Base-by-base conservation (phyloP, 2,329 filamentous ascomycete genomes). In the Claviceps arundinis region DNA sequence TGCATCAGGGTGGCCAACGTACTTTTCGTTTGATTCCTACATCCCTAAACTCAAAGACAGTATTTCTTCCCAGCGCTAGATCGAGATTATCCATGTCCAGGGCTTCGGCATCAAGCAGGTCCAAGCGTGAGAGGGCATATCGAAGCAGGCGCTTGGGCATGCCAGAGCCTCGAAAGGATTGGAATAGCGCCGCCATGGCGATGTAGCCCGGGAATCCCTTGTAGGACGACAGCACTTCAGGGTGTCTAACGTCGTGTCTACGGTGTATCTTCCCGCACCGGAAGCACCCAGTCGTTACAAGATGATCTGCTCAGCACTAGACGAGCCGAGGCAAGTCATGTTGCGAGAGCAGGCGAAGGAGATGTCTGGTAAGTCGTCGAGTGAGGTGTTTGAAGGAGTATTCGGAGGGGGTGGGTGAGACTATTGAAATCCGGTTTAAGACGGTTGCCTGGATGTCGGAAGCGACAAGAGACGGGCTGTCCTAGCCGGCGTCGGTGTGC, bases 71-170 rank as follows among this genome's bases (percentile, higher is more conserved):
- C 68, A 88, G 80, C 46, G 82, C 83, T 59, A 96, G 80, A 60
- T 94, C 89, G 56, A 97, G 71, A 59, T 89, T 88, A 57, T 93
- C 89, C 56, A 93, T 77, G 62, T 96, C 87, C 58, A 96, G 73
- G 13, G 86, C 84, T 63, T 94, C 85, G 53, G 88, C 86, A 62
- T 97, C 93, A 54, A 98, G 80, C 52, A 96, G 76, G 60, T 95
- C 89, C 54, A 95, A 76, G 53, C 84, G 82, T 24, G 85, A 85
- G 43, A 98, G 74, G 48, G 84, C 88, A 72, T 93, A 95, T 59
- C 88, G 84, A 58, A 97, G 78, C 61, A 97, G 77, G 67, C 85
- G 83, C 77, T 93, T 95, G 71, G 90, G 87, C 74, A 95, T 88
- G 59, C 81, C 87, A 57, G 89, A 80, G 65, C 70, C 74, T 61